These are phyloP conservation scores for Psilocybe subaeruginosa DNA, from an alignment of 768 basidiomycete genomes.

Conservation along the genomic window DNA sequence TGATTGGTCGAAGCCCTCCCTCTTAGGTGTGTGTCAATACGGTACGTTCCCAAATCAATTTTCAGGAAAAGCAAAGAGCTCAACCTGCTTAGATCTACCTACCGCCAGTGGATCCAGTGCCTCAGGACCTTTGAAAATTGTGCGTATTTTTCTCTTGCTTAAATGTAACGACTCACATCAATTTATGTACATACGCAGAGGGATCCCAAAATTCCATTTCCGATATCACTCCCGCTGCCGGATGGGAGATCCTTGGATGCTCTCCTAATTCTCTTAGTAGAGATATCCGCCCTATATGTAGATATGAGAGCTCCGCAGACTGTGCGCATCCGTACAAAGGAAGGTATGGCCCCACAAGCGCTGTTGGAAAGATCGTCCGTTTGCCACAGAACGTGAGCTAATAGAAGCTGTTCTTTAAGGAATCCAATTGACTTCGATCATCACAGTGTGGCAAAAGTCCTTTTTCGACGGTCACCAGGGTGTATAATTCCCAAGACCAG, in stretches of 20 bases:
- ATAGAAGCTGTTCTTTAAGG: slow-evolving; percentile 1
- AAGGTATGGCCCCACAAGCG: slow-evolving; percentile 27
- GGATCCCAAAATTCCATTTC: slow-evolving; percentile 13
- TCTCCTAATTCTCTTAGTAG: slow-evolving; percentile 39
- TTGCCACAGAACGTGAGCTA: slow-evolving; percentile 50
- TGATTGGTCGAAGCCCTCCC: too few species aligned
- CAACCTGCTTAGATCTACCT: too few species aligned
- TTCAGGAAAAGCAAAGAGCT: too few species aligned
- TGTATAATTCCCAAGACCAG: slow-evolving; percentile 46
- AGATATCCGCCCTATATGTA: slow-evolving; percentile 55
- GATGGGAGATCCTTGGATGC: slow-evolving; percentile 55
- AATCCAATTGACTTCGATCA: background rate
- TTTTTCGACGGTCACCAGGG: slow-evolving; percentile 42
- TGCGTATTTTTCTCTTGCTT: too few species aligned
- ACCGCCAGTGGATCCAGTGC: too few species aligned
- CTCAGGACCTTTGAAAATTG: too few species aligned
- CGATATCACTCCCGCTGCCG: slow-evolving; percentile 52
- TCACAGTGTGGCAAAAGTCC: slow-evolving; percentile 38
- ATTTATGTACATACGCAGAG: too few species aligned
- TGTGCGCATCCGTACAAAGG: slow-evolving; percentile 42
- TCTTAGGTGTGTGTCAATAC: too few species aligned
- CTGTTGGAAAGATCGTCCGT: slow-evolving; percentile 52
- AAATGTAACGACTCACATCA: too few species aligned
- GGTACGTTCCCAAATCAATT: too few species aligned
- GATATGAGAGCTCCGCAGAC: slow-evolving; percentile 22